Base-by-base conservation (phyloP, 2,329 filamentous ascomycete genomes). In the Trichoderma breve region DNA sequence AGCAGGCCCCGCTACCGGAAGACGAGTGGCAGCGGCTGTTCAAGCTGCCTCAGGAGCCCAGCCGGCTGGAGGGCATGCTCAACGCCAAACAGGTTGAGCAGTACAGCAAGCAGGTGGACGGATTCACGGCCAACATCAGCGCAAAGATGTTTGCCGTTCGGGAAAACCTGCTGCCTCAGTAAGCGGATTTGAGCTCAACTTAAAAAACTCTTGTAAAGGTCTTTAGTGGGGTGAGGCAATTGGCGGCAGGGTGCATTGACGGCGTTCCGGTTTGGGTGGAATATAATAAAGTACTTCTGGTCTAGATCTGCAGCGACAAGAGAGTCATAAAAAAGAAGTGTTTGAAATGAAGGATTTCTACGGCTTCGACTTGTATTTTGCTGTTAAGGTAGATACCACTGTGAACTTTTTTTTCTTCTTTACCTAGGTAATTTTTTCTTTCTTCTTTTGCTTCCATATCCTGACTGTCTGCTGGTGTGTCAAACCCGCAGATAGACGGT, bases 91-190 rank as follows among this genome's bases (percentile, higher is more conserved):
- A 99, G 86, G 94, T 98, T 70, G 95, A 98, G 85, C 95, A 98
- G 85, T 99, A 98, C 85, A 93, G 95, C 80, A 92, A 94, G 85
- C 96, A 98, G 86, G 93, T 98, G 72, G 96, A 99, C 83, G 94
- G 94, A 51, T 98, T 98, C 83, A 95, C 95, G 62, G 94, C 96
- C 71, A 92, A 91, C 75, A 92, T 97, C 77, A 97, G 90, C 74
- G 91, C 93, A 76, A 99, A 99, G 90, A 97, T 99, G 95, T 99
- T 99, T 82, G 95, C 95, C 51, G 93, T 98, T 73, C 91, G 95
- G 80, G 89, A 89, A 76, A 91, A 89, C 81, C 81, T 91, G 76
- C 80, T 90, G 78, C 88, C 89, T 60, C 87, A 90, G 84, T 83
- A 81, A 76, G 14, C 64, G 39, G 43, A 14, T 28, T 30, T 55